phyloP scores from a whole-genome alignment of 352 stramenopile species.

The Globisporangium alternatum region DNA sequence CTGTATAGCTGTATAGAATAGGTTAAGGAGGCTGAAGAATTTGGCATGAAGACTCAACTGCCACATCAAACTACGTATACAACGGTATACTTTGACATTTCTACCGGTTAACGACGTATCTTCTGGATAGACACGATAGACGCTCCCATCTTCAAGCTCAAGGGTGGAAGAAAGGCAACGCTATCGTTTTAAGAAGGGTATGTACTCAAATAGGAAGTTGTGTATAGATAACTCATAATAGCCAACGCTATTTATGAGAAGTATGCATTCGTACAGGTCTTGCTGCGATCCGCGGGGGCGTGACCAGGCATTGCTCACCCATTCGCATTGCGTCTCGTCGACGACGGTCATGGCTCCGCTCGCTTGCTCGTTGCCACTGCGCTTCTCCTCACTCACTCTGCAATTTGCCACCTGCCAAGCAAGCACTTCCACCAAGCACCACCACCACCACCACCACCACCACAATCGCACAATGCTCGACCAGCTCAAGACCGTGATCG shows the following conservation, averaged over 20 bases:
- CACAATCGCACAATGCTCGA: conserved; percentile 44
- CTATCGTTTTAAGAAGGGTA: neutral
- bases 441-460: neutral
- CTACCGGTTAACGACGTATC: too few relatives aligned
- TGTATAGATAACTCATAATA: neutral
- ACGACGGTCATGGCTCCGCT: conserved; percentile 7
- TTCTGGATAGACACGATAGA: too few relatives aligned
- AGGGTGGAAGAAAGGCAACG: neutral
- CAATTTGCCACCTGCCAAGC: conserved; percentile 26
- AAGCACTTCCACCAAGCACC: neutral
- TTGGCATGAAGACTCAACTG: too few relatives aligned
- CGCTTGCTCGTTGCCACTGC: neutral
- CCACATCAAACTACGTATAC: too few relatives aligned
- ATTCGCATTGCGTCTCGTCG: conserved; percentile 8
- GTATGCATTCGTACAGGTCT: neutral
- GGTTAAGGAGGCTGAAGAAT: too few relatives aligned
- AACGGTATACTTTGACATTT: too few relatives aligned
- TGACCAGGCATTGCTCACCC: conserved; percentile 4
- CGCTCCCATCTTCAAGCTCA: neutral
- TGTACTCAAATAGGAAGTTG: neutral
- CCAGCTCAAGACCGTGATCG: conserved; percentile 69
- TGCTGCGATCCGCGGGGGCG: neutral
- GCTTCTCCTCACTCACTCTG: conserved; percentile 25
- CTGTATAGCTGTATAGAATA: neutral
- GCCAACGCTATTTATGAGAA: neutral